Evolutionary conservation across 169 alveolate species (phyloP), one percentile per base, ranked within the genome.

Genomic region (Cryptosporidium felis): DNA sequence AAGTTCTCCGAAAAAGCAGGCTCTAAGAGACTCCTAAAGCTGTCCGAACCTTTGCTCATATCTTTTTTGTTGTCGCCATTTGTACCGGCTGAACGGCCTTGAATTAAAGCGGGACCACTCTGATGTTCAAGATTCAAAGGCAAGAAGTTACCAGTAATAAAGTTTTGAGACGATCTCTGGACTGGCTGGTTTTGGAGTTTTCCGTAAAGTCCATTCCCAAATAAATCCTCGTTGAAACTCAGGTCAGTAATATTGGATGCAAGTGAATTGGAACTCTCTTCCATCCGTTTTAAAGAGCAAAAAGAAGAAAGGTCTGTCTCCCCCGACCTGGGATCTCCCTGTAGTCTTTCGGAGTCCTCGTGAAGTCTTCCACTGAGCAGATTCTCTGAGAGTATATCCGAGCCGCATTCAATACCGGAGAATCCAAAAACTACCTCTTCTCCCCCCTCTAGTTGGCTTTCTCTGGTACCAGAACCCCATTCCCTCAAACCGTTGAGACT

Each of bases 221-320:
- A 34, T 44, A 40, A 38, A 56, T 74, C 85, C 0, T 74, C 85
- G 10, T 49, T 36, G 12, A 74, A 34, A 21, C 85, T 74, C 63
- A 36, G 18, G 14, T 74, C 85, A 0, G 85, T 53, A 5, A 74
- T 49, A 30, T 74, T 74, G 4, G 85, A 74, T 26, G 41, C 63
- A 4, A 74, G 47, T 23, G 85, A 74, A 26, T 74, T 74, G 18
- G 85, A 74, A 49, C 85, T 74, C 0, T 56, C 58, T 12, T 58
- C 85, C 51, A 74, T 47, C 12, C 85, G 38, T 21, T 38, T 74
- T 23, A 74, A 74, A 3, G 63, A 51, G 36, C 59, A 53, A 49
- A 40, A 74, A 3, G 59, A 36, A 21, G 59, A 51, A 10, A 56
- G 5, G 23, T 40, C 85, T 49, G 60, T 58, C 23, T 32, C 67